Conservation (phyloP, 805 yeast genomes). For the Limtongia smithiae region DNA sequence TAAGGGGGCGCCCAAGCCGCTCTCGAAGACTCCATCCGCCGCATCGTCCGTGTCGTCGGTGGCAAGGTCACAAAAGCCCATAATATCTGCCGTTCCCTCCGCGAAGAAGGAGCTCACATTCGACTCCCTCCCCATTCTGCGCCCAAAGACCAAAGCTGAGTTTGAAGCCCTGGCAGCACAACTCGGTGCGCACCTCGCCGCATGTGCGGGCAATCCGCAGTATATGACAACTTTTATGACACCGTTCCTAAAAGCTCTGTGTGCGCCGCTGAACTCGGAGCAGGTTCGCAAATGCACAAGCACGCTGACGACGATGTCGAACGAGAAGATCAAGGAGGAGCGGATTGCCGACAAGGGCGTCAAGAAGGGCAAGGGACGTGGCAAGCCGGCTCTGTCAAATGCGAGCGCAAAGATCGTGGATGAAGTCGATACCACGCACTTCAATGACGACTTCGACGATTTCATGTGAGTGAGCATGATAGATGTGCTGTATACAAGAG, state of each 20-base stretch:
- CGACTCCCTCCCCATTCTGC: constrained; percentile 56
- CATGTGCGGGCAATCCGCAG: constrained; percentile 63
- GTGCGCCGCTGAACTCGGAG: constrained; percentile 77
- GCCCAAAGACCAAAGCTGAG: constrained; percentile 75
- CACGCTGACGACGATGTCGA: constrained; percentile 73
- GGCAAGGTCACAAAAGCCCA: neutral
- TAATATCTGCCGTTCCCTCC: too few relatives aligned
- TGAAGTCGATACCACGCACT: constrained; percentile 50
- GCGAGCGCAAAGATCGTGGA: constrained; percentile 65
- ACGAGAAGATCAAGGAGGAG: constrained; percentile 85
- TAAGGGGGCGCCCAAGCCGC: neutral
- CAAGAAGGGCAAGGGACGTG: constrained; percentile 92
- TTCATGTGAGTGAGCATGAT: constrained; percentile 44
- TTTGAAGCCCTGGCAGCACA: constrained; percentile 74
- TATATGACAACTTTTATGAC: constrained; percentile 65
- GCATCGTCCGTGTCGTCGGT: neutral
- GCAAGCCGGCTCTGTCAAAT: constrained; percentile 78
- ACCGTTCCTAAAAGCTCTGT: constrained; percentile 79
- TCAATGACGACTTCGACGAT: constrained; percentile 44
- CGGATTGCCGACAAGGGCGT: constrained; percentile 48
- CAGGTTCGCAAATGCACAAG: constrained; percentile 80
- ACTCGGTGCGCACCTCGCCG: constrained; percentile 56
- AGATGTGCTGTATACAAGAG: too few relatives aligned
- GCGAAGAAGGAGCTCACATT: neutral
- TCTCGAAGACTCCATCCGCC: neutral